Percentiles rank a stretch among this genome's conserved stretches.
Evolutionary conservation across 768 basidiomycete genomes (phyloP).

Genomic region (Kwoniella heveanensis): DNA sequence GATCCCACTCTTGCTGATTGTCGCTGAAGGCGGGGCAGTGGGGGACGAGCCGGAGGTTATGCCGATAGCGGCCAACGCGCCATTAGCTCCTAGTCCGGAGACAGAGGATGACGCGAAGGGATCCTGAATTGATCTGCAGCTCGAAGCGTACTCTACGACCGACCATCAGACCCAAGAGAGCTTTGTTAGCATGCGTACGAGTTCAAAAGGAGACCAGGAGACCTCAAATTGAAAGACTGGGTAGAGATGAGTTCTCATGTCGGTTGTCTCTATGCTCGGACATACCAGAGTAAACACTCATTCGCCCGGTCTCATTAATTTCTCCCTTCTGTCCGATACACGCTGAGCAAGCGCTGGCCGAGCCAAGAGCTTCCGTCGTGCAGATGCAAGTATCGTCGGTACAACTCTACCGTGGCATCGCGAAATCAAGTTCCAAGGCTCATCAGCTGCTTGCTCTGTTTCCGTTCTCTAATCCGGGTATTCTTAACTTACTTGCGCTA

Average conservation of each 20-base stretch:
- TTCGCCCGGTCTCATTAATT: neutral
- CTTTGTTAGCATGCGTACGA: no score
- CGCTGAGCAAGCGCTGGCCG: slow-evolving; percentile 9
- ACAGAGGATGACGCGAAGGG: neutral
- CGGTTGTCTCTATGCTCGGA: neutral
- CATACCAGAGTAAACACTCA: slow-evolving; percentile 10
- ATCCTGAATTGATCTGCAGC: neutral
- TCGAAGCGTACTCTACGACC: neutral
- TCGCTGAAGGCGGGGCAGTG: neutral
- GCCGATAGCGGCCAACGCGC: neutral
- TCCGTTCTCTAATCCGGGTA: neutral
- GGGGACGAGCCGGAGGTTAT: neutral
- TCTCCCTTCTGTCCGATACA: slow-evolving; percentile 13
- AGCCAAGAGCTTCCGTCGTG: slow-evolving; percentile 5
- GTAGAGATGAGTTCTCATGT: no score
- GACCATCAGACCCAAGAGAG: no score
- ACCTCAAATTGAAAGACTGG: no score
- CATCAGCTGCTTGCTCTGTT: neutral
- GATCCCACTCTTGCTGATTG: neutral
- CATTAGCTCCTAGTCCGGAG: neutral
- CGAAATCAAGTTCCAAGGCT: neutral
- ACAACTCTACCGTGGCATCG: slow-evolving; percentile 9
- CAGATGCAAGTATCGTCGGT: slow-evolving; percentile 26
- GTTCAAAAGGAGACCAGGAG: no score
- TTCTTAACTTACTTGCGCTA: slow-evolving; percentile 2